Percentiles rank a stretch among this genome's conserved stretches.
These are phyloP conservation scores for Erodium chrysanthum DNA, from an alignment of 441 rosid genomes.

Conservation along the genomic window DNA sequence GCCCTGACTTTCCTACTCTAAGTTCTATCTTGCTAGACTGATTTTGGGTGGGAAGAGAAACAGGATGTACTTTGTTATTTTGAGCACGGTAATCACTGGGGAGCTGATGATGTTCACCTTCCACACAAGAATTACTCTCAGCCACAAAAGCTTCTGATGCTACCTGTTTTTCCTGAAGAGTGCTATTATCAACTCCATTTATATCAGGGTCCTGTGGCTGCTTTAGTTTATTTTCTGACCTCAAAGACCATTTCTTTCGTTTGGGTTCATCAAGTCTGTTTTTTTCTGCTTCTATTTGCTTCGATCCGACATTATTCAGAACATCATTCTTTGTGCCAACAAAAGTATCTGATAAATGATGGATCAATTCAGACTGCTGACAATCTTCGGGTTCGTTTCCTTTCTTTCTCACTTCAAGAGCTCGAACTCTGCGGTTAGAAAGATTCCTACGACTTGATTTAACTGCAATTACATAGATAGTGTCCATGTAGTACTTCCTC, in stretches of 20 bases:
- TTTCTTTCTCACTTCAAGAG: constrained; percentile 17
- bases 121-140: constrained; percentile 1
- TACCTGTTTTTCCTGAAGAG: constrained; percentile 12
- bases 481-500: constrained; percentile 28
- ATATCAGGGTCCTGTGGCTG: constrained; percentile 9
- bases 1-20: constrained; percentile 13
- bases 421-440: constrained; percentile 17
- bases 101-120: constrained; percentile 12
- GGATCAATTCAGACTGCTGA: constrained; percentile 10
- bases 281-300: constrained; percentile 17
- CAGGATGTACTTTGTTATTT: constrained; percentile 4
- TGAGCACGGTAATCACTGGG: constrained; percentile 4
- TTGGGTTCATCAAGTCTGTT: constrained; percentile 16
- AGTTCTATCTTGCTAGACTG: constrained; percentile 13
- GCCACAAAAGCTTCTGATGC: constrained; percentile 3
- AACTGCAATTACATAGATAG: constrained; percentile 22
- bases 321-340: constrained; percentile 10
- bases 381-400: constrained; percentile 15
- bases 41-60: constrained; percentile 10
- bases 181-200: constrained; percentile 7
- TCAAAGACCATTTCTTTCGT: constrained; percentile 15
- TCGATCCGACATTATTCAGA: constrained; percentile 9
- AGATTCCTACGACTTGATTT: constrained; percentile 18
- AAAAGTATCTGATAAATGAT: constrained; percentile 17
- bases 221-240: constrained; percentile 19